Conservation (phyloP, 352 stramenopile genomes). For the Globisporangium nagaii region DNA sequence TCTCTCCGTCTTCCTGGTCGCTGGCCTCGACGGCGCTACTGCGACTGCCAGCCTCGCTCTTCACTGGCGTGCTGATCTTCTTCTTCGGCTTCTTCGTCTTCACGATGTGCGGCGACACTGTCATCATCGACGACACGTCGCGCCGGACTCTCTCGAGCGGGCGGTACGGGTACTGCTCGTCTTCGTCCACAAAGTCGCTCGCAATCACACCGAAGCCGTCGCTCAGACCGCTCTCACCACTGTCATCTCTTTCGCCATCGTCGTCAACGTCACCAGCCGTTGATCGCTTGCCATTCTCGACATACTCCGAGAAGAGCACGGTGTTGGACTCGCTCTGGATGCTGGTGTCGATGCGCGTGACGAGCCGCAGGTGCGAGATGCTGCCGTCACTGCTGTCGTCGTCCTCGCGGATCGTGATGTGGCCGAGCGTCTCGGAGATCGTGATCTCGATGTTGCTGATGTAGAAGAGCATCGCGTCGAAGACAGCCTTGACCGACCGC, state of each 20-base stretch:
- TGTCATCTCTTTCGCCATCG: not conserved
- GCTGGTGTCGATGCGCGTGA: conserved; percentile 25
- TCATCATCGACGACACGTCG: conserved; percentile 23
- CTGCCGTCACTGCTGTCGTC: conserved; percentile 36
- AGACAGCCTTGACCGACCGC: conserved; percentile 30
- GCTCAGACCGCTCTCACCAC: conserved; percentile 8
- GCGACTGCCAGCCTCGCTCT: not conserved
- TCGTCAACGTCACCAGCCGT: not conserved
- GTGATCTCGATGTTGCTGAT: conserved; percentile 48
- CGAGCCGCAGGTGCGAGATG: conserved; percentile 39
- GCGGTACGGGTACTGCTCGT: conserved; percentile 6
- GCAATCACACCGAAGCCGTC: conserved; percentile 21
- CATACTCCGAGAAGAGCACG: conserved; percentile 25
- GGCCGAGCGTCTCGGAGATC: conserved; percentile 43
- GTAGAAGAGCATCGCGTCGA: conserved; percentile 44
- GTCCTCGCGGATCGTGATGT: conserved; percentile 53
- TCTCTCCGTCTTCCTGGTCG: not conserved
- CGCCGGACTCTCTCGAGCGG: conserved; percentile 21
- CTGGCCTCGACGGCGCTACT: not conserved
- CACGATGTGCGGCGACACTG: conserved; percentile 14
- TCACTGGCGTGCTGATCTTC: not conserved
- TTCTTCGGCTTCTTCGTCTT: not conserved
- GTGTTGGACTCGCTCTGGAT: conserved; percentile 38
- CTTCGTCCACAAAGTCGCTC: conserved; percentile 15
- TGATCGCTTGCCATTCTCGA: not conserved